Percentiles rank a stretch among this genome's conserved stretches.
Evolutionary conservation across 192 early-diverging fungal species (phyloP).

Genomic region (Coemansia sp.): DNA sequence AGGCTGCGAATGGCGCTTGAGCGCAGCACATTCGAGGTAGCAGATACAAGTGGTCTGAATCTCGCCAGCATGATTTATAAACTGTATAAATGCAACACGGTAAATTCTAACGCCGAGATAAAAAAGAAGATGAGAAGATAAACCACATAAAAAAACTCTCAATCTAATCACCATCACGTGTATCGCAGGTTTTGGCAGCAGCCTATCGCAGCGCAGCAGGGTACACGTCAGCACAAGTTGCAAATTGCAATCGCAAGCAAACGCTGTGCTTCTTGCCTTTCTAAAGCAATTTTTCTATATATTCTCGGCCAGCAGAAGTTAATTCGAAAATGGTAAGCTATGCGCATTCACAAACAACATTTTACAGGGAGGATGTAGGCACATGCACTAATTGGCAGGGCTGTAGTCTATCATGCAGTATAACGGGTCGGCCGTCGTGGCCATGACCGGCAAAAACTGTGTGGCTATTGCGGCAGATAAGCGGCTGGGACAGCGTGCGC

Average conservation of each 20-base stretch:
- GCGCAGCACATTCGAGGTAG: neutral
- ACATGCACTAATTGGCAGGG: no score
- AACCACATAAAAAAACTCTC: neutral
- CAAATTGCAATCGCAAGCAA: no score
- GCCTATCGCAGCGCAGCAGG: neutral
- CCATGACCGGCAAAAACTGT: slow-evolving; percentile 98
- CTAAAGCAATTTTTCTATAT: no score
- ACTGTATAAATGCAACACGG: slow-evolving; percentile 4
- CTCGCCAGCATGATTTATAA: slow-evolving; percentile 31
- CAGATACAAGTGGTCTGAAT: slow-evolving; percentile 22
- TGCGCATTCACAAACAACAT: no score
- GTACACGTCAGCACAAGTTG: slow-evolving; percentile 10
- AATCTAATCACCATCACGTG: slow-evolving; percentile 9
- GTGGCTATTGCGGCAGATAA: slow-evolving; percentile 97
- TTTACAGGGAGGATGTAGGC: no score
- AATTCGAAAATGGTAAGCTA: no score
- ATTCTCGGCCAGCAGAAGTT: no score
- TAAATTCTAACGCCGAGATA: neutral
- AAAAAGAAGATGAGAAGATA: slow-evolving; percentile 11
- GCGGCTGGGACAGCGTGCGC: slow-evolving; percentile 85
- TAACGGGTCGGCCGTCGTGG: slow-evolving; percentile 88
- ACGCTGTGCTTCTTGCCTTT: no score
- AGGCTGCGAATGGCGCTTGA: slow-evolving; percentile 17
- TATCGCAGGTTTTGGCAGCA: neutral
- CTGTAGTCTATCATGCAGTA: slow-evolving; percentile 29